Evolutionary conservation across 2,329 filamentous ascomycete species (phyloP).

Genomic region (Orbilia brochopaga): DNA sequence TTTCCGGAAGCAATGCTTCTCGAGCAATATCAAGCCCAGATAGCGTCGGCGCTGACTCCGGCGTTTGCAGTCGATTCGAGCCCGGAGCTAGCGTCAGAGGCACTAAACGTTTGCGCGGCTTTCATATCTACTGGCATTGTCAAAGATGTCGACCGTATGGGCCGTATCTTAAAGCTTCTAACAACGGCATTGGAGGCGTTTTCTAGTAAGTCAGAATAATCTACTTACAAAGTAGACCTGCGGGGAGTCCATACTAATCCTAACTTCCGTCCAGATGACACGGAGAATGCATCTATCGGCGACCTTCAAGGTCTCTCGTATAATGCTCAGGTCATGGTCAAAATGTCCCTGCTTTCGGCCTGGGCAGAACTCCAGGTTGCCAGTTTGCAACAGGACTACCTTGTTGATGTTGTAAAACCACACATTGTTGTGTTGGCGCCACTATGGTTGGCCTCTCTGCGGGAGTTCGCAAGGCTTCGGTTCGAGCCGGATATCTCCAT

Average conservation of each 20-base stretch:
- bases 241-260: slow-evolving; percentile 51
- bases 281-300: slow-evolving; percentile 83
- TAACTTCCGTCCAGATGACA: slow-evolving; percentile 62
- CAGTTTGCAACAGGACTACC: slow-evolving; percentile 86
- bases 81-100: slow-evolving; percentile 91
- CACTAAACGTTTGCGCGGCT: slow-evolving; percentile 95
- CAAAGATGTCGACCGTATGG: slow-evolving; percentile 98
- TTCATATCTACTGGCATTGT: slow-evolving; percentile 98
- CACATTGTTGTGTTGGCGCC: slow-evolving; percentile 90
- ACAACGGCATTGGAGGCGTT: slow-evolving; percentile 92
- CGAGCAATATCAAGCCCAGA: slow-evolving; percentile 98
- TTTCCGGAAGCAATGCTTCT: slow-evolving; percentile 96
- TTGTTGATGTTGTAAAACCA: slow-evolving; percentile 84
- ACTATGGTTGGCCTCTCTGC: slow-evolving; percentile 87
- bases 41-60: slow-evolving; percentile 92
- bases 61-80: slow-evolving; percentile 96
- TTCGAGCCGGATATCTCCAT: slow-evolving; percentile 98
- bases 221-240: background rate
- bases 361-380: slow-evolving; percentile 98
- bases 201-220: slow-evolving; percentile 64
- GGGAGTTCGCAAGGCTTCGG: slow-evolving; percentile 88
- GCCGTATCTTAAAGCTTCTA: slow-evolving; percentile 90
- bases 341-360: slow-evolving; percentile 93
- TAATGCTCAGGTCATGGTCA: slow-evolving; percentile 97
- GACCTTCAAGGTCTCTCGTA: slow-evolving; percentile 91